Base-by-base conservation (phyloP, 345 rosid genomes). In the Carallia brachiata region DNA sequence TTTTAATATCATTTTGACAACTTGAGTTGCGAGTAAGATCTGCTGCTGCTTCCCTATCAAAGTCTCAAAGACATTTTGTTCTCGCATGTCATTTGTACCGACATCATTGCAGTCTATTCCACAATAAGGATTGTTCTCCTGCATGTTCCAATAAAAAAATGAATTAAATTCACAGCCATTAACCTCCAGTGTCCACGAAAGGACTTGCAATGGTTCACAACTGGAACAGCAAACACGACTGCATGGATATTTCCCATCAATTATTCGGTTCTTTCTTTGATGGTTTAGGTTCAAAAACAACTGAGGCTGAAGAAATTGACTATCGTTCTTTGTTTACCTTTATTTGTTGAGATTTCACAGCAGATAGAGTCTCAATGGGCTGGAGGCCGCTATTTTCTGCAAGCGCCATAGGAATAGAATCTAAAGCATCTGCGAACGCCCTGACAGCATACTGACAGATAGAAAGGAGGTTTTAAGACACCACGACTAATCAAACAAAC, bases 351-450 rank as follows among this genome's bases (percentile, higher is more conserved):
- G 92, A 85, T 81, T 92, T 96, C 64, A 92, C 99, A 0, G 90
- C 97, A 67, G 99, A 96, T 52, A 92, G 82, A 1, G 96, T 92
- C 81, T 96, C 98, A 62, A 92, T 92, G 31, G 99, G 98, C 73
- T 92, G 97, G 75, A 90, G 84, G 47, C 99, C 99, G 61, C 98
- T 92, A 75, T 96, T 96, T 77, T 96, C 98, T 8, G 99, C 99
- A 44, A 95, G 97, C 18, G 99, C 97, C 99, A 89, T 89, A 1
- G 98, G 91, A 63, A 95, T 65, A 17, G 87, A 73, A 76, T 95
- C 99, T 78, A 96, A 73, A 63, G 97, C 96, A 84, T 96, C 99
- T 39, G 92, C 98, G 58, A 92, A 92, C 55, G 91, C 98, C 72
- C 96, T 82, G 52, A 96, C 88, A 52, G 97, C 98, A 80, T 95